Evolutionary conservation across 1,284 basidiomycete genomes (phyloP).

Genomic region (Puccinia hordei): DNA sequence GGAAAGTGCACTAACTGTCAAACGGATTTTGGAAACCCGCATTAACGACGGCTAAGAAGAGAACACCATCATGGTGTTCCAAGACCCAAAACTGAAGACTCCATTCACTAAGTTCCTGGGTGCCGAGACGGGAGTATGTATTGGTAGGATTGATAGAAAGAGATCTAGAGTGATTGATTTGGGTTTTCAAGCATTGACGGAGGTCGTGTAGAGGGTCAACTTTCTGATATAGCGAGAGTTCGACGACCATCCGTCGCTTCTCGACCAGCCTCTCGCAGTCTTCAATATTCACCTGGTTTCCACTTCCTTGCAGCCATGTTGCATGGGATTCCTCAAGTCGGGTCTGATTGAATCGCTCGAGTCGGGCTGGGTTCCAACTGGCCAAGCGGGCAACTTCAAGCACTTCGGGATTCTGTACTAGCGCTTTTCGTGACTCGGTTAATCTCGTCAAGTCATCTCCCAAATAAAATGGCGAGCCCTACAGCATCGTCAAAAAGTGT

Average conservation of each 20-base stretch:
- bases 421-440: slow-evolving; percentile 8
- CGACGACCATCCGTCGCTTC: slow-evolving; percentile 12
- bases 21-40: slow-evolving; percentile 25
- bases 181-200: background rate
- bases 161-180: too few species aligned
- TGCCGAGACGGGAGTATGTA: background rate
- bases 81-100: slow-evolving; percentile 26
- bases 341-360: background rate
- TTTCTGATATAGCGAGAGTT: background rate
- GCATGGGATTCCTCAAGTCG: too few species aligned
- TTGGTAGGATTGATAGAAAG: too few species aligned
- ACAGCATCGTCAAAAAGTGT: too few species aligned
- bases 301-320: background rate
- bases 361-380: background rate
- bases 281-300: background rate
- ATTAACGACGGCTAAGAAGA: slow-evolving; percentile 35
- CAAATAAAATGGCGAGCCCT: slow-evolving; percentile 44
- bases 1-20: slow-evolving; percentile 45
- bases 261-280: slow-evolving; percentile 4
- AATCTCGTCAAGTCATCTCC: slow-evolving; percentile 33
- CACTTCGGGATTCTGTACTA: slow-evolving; percentile 44
- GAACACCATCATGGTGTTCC: slow-evolving; percentile 8
- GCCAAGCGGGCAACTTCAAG: slow-evolving; percentile 6
- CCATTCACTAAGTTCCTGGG: background rate
- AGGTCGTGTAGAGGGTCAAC: background rate